Evolutionary conservation across 2,329 filamentous ascomycete species (phyloP), one percentile per base, ranked within the genome.

Genomic region (Penicillium occitanis): DNA sequence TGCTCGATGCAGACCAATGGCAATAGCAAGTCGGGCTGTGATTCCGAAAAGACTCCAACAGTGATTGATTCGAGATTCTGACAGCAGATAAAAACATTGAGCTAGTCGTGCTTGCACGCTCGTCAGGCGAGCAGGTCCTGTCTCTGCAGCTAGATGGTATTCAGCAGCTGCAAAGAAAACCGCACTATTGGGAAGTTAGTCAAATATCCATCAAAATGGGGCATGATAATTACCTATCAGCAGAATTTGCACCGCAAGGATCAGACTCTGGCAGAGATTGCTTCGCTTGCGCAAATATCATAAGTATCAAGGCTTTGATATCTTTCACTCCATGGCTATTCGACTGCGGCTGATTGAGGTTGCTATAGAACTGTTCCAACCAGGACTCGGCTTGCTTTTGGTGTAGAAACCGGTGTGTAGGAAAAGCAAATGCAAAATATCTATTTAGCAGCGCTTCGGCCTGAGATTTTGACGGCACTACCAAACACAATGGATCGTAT

Each of bases 41-140:
- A 73, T 76, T 11, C 75, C 74, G 55, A 77, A 76, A 10, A 76
- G 64, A 61, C 71, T 75, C 75, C 75, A 77, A 44, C 74, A 77
- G 64, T 76, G 74, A 64, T 77, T 77, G 11, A 77, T 73, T 6
- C 75, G 71, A 30, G 75, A 76, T 22, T 75, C 70, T 1, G 74
- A 75, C 4, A 76, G 2, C 74, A 48, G 19, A 48, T 48, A 48
- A 11, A 48, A 48, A 11, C 44, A 48, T 5, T 48, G 44, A 25
- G 44, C 76, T 14, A 82, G 69, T 8, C 80, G 73, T 53, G 79
- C 78, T 68, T 82, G 80, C 1, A 81, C 76, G 60, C 75, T 77
- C 5, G 74, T 72, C 17, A 77, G 60, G 8, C 72, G 73, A 44
- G 77, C 71, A 44, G 72, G 70, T 2, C 75, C 75, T 1, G 66